Evolutionary conservation across 169 alveolate species (phyloP).

Genomic region (Eimeria nieschulzi): DNA sequence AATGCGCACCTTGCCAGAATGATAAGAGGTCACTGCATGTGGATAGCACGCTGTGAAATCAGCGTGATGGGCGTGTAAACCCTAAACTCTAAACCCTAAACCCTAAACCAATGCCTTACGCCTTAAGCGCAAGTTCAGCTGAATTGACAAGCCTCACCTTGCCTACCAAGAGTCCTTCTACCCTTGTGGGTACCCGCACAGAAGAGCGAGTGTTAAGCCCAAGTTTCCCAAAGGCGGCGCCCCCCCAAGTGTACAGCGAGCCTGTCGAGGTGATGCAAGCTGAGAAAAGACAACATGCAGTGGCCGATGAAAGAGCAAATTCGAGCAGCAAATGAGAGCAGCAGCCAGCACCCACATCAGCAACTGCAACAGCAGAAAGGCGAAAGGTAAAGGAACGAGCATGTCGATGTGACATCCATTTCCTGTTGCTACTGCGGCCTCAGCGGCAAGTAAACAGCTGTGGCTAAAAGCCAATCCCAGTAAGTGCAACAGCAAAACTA

Average conservation of each 20-base stretch:
- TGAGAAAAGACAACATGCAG: background rate
- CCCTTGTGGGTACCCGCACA: slow-evolving; percentile 64
- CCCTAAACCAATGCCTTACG: background rate
- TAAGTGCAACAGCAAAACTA: no score
- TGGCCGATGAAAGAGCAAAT: no score
- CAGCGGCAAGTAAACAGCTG: no score
- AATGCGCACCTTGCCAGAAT: background rate
- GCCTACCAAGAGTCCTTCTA: slow-evolving; percentile 64
- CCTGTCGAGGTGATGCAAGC: slow-evolving; percentile 71
- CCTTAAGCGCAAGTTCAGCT: no score
- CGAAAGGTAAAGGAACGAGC: background rate
- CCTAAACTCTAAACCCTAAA: background rate
- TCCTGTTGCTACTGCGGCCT: no score
- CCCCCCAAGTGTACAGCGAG: slow-evolving; percentile 78
- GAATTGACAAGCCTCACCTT: background rate
- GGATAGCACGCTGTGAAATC: background rate
- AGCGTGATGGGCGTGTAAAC: background rate
- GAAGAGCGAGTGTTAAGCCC: slow-evolving; percentile 73
- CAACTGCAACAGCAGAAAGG: background rate
- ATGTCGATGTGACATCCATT: no score
- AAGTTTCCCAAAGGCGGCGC: slow-evolving; percentile 81
- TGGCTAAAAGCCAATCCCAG: no score
- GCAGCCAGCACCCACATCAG: background rate
- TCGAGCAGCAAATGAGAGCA: background rate
- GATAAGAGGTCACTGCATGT: no score